phyloP scores from a whole-genome alignment of 2,329 filamentous ascomycete species.

The Fusarium equiseti region DNA sequence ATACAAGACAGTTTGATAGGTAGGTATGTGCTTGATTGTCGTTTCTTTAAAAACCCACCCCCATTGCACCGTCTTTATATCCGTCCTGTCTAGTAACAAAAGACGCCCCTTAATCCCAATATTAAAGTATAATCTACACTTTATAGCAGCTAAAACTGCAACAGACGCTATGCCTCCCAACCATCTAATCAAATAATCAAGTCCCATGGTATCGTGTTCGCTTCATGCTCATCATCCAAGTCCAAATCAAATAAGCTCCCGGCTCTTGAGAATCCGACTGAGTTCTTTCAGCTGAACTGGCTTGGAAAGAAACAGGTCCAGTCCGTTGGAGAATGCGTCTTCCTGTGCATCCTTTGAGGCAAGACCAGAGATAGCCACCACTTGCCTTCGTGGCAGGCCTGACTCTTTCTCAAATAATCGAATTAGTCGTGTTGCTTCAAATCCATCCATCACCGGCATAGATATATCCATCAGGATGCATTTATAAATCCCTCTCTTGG shows the following conservation, averaged over 20 bases:
- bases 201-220: constrained; percentile 20
- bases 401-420: constrained; percentile 61
- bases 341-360: constrained; percentile 63
- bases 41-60: neutral
- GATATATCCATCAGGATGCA: constrained; percentile 63
- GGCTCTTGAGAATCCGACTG: constrained; percentile 29
- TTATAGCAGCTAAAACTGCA: constrained; percentile 22
- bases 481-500: constrained; percentile 39
- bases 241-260: constrained; percentile 16
- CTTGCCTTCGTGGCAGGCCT: constrained; percentile 55
- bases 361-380: constrained; percentile 67
- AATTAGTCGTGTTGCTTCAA: constrained; percentile 64
- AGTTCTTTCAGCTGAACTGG: constrained; percentile 61
- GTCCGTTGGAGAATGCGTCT: constrained; percentile 65
- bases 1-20: neutral
- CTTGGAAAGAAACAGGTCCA: constrained; percentile 69
- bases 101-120: neutral
- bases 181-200: neutral
- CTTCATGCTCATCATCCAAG: neutral
- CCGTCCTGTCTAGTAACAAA: constrained; percentile 30
- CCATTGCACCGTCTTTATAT: constrained; percentile 21
- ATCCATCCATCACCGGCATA: constrained; percentile 69
- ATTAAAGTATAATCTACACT: neutral
- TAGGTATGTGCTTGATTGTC: neutral
- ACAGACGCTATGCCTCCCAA: neutral